phyloP scores from a whole-genome alignment of 2,329 filamentous ascomycete species.

The Rhynchosporium graminicola region DNA sequence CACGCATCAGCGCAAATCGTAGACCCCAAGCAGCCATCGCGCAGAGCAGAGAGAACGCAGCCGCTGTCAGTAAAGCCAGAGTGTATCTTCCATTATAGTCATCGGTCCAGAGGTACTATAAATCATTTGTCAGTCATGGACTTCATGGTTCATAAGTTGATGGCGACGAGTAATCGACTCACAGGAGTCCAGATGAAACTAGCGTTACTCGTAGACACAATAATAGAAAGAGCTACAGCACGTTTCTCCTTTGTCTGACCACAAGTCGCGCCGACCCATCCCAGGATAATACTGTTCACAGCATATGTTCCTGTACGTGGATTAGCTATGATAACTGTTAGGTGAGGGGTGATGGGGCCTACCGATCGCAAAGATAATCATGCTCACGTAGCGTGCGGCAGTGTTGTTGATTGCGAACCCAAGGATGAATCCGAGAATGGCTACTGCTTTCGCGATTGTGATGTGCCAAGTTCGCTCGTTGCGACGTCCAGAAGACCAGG shows the following conservation, averaged over 20 bases:
- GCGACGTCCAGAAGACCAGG: constrained; percentile 20
- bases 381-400: constrained; percentile 24
- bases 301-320: constrained; percentile 10
- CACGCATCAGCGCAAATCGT: constrained; percentile 7
- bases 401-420: constrained; percentile 16
- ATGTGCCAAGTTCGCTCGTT: constrained; percentile 31
- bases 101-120: constrained; percentile 42
- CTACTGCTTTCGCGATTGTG: constrained; percentile 20
- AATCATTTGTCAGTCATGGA: not conserved
- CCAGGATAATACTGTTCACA: constrained; percentile 26
- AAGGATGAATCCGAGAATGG: constrained; percentile 26
- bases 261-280: constrained; percentile 36
- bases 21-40: constrained; percentile 40
- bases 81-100: constrained; percentile 31
- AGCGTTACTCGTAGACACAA: constrained; percentile 43
- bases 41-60: constrained; percentile 21
- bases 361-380: constrained; percentile 26
- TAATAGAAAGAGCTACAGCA: constrained; percentile 41
- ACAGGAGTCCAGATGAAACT: constrained; percentile 43
- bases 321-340: no score
- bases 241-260: constrained; percentile 45
- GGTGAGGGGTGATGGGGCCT: not conserved
- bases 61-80: constrained; percentile 7
- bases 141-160: no score
- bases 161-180: not conserved